Percentiles rank a stretch among this genome's conserved stretches.
Evolutionary conservation across 306 rosid species (phyloP).

Genomic region (Carpinus fangiana): DNA sequence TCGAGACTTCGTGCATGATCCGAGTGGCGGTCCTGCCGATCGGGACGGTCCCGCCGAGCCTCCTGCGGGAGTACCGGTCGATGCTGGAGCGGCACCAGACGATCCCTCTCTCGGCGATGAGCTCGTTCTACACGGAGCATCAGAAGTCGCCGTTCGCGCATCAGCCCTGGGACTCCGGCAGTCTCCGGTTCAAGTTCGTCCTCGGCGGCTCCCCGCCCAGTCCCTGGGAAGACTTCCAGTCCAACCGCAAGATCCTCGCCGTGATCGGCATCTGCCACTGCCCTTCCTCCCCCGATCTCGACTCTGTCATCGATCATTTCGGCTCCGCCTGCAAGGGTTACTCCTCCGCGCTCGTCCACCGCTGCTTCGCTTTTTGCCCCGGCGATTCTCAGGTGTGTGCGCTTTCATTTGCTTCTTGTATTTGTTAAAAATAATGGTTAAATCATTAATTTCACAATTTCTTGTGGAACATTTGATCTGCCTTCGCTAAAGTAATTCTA

Average conservation of each 20-base stretch:
- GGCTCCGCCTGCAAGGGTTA: slow-evolving; percentile 47
- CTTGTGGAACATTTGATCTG: too few species aligned
- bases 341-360: slow-evolving; percentile 74
- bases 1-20: slow-evolving; percentile 81
- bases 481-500: too few species aligned
- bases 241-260: slow-evolving; percentile 85
- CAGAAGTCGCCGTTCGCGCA: slow-evolving; percentile 89
- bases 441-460: too few species aligned
- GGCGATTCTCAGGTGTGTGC: slow-evolving; percentile 70
- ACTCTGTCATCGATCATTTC: slow-evolving; percentile 52
- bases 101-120: slow-evolving; percentile 82
- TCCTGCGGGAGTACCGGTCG: slow-evolving; percentile 69
- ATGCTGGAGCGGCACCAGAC: slow-evolving; percentile 80
- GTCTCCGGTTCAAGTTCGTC: slow-evolving; percentile 78
- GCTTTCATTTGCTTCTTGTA: not conserved
- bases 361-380: slow-evolving; percentile 92
- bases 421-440: too few species aligned
- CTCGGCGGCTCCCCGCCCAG: slow-evolving; percentile 79
- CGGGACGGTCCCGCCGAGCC: slow-evolving; percentile 64
- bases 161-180: slow-evolving; percentile 94
- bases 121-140: slow-evolving; percentile 89
- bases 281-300: slow-evolving; percentile 90
- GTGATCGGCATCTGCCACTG: slow-evolving; percentile 85
- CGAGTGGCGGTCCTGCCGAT: slow-evolving; percentile 89
- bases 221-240: slow-evolving; percentile 98